These are phyloP conservation scores for Botryosphaeria dothidea DNA, from an alignment of 2,329 filamentous ascomycete genomes.

Conservation along the genomic window DNA sequence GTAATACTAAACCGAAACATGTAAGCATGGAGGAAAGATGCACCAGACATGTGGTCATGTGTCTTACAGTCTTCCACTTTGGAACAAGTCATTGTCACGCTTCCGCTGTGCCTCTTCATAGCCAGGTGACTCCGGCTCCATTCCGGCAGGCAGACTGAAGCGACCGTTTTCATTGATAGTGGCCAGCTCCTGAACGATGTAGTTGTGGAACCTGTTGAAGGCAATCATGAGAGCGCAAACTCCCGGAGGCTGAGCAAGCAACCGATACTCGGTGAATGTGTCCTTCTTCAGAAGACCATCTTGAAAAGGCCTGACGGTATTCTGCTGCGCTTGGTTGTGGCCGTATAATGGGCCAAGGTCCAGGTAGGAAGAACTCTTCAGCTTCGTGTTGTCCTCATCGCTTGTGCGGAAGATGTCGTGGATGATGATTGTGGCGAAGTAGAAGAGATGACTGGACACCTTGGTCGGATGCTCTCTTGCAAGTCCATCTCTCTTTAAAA, in stretches of 20 bases:
- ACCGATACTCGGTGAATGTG: conserved; percentile 62
- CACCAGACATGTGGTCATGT: conserved; percentile 39
- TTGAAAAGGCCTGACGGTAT: conserved; percentile 61
- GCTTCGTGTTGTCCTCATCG: conserved; percentile 58
- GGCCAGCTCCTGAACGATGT: conserved; percentile 73
- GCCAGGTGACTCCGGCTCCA: conserved; percentile 28
- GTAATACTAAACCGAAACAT: conserved; percentile 42
- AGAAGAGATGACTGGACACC: conserved; percentile 70
- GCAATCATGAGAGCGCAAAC: conserved; percentile 63
- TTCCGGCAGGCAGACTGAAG: conserved; percentile 63
- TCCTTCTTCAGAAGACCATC: conserved; percentile 66
- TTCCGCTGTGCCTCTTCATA: background rate
- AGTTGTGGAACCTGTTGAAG: conserved; percentile 74
- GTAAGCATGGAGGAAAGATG: conserved; percentile 31
- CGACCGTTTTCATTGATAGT: conserved; percentile 76
- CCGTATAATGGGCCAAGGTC: conserved; percentile 71
- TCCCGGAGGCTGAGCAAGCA: conserved; percentile 62
- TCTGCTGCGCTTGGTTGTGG: conserved; percentile 61
- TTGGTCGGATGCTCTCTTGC: conserved; percentile 62
- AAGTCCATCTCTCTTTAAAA: conserved; percentile 53
- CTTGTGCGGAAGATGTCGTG: conserved; percentile 62
- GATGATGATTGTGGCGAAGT: conserved; percentile 63
- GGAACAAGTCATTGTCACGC: background rate
- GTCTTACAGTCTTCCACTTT: conserved; percentile 31
- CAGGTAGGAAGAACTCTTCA: conserved; percentile 67